phyloP scores from a whole-genome alignment of 2,329 filamentous ascomycete species.

The Capronia americana region DNA sequence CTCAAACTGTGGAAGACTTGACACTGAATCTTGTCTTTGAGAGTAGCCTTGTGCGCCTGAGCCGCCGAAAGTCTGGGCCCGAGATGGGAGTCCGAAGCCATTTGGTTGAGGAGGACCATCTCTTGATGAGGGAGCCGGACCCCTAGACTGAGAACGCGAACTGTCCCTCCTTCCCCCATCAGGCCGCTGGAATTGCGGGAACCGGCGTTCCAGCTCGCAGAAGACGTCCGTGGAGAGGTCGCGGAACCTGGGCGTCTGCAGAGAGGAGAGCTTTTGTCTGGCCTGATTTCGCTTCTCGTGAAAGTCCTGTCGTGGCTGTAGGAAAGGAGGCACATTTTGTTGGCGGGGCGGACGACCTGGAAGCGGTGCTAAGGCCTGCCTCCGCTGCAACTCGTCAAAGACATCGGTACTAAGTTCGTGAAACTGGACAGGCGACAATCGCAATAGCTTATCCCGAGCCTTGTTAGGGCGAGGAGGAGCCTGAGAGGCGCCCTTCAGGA shows the following conservation, averaged over 20 bases:
- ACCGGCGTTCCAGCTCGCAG: constrained; percentile 88
- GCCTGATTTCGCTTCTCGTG: constrained; percentile 98
- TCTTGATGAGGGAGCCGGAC: constrained; percentile 56
- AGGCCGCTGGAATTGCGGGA: constrained; percentile 75
- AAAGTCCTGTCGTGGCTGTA: constrained; percentile 85
- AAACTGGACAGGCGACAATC: constrained; percentile 90
- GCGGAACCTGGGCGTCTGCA: constrained; percentile 84
- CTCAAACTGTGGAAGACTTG: constrained; percentile 33
- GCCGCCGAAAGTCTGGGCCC: constrained; percentile 34
- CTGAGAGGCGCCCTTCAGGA: constrained; percentile 60
- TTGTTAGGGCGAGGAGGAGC: constrained; percentile 67
- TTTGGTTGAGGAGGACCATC: constrained; percentile 45
- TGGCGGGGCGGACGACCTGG: constrained; percentile 48
- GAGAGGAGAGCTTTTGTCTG: constrained; percentile 89
- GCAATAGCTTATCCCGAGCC: constrained; percentile 90
- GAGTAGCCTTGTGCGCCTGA: constrained; percentile 31
- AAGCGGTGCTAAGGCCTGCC: constrained; percentile 68
- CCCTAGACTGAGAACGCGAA: constrained; percentile 66
- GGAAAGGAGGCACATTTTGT: constrained; percentile 67
- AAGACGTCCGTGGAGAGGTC: constrained; percentile 96
- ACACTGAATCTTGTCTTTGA: constrained; percentile 25
- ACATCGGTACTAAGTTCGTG: constrained; percentile 98
- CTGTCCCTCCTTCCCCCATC: constrained; percentile 74
- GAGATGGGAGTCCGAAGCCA: constrained; percentile 42
- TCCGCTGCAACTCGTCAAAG: constrained; percentile 88